Evolutionary conservation across 805 yeast genomes (phyloP).

Genomic region (Tanozyma kutaoensis): DNA sequence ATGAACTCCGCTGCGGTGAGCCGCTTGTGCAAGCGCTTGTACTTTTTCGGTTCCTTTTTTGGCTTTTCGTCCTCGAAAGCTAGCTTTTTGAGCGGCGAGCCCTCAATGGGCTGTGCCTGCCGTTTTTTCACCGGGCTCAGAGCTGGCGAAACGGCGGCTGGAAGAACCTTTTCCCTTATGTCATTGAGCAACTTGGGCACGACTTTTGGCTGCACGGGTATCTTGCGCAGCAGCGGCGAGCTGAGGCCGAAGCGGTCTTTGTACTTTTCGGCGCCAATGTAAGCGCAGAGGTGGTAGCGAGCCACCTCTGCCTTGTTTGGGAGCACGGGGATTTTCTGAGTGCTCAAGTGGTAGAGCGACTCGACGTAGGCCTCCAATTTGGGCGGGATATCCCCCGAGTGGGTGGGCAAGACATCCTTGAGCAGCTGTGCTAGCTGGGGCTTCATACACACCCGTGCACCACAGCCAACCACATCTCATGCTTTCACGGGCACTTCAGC

Average conservation of each 20-base stretch:
- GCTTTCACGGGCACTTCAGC: not conserved
- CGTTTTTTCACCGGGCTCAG: no score
- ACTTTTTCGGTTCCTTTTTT: not conserved
- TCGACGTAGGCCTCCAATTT: constrained; percentile 25
- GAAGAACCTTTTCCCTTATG: constrained; percentile 29
- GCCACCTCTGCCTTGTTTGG: constrained; percentile 48
- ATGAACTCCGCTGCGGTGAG: constrained; percentile 22
- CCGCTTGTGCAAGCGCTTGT: constrained; percentile 1
- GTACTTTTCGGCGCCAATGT: constrained; percentile 40
- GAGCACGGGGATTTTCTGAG: constrained; percentile 36
- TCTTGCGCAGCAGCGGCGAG: constrained; percentile 32
- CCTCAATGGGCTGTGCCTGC: constrained; percentile 18
- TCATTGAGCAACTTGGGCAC: constrained; percentile 29
- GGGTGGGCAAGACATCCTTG: constrained; percentile 37
- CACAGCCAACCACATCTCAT: not conserved
- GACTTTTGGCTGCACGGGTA: constrained; percentile 43
- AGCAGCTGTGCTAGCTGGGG: constrained; percentile 19
- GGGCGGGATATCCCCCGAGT: constrained; percentile 27
- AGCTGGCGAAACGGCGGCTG: no score
- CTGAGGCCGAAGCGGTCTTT: constrained; percentile 30
- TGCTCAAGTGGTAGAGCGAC: constrained; percentile 35
- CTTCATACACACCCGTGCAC: constrained; percentile 1
- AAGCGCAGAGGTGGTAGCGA: constrained; percentile 56
- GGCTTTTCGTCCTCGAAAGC: not conserved
- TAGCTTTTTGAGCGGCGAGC: constrained; percentile 25